Conservation (phyloP, 2,329 filamentous ascomycete species). For the Penicillium sclerotiorum region DNA sequence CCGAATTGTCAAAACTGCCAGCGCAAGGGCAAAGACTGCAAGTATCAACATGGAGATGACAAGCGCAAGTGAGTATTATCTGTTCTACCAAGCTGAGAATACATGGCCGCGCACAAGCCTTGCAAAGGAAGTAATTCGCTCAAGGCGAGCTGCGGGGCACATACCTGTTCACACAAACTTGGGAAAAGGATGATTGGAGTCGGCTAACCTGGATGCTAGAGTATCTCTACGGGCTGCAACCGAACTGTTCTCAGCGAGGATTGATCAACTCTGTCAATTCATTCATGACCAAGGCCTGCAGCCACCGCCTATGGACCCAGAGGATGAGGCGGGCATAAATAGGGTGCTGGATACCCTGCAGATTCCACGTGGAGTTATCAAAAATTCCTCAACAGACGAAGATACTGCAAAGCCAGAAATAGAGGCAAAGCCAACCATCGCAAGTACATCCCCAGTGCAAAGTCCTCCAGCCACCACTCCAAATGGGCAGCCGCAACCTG, state of each 20-base stretch:
- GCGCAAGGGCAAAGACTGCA: slow-evolving; percentile 42
- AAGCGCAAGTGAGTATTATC: slow-evolving; percentile 40
- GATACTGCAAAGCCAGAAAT: not conserved
- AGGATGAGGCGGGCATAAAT: slow-evolving; percentile 42
- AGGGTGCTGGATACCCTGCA: slow-evolving; percentile 42
- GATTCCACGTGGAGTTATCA: slow-evolving; percentile 30
- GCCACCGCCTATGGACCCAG: slow-evolving; percentile 42
- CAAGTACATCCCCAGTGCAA: slow-evolving; percentile 15
- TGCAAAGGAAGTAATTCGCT: no score
- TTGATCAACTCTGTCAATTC: slow-evolving; percentile 44
- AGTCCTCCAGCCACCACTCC: slow-evolving; percentile 15
- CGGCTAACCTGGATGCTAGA: slow-evolving; percentile 20
- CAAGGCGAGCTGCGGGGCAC: slow-evolving; percentile 3
- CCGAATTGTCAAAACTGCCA: slow-evolving; percentile 43
- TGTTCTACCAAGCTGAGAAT: no score
- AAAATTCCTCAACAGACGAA: slow-evolving; percentile 5
- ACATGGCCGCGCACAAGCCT: no score
- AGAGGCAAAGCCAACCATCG: not conserved
- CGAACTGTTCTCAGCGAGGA: slow-evolving; percentile 40
- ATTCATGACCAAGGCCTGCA: slow-evolving; percentile 46
- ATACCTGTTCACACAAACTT: not conserved
- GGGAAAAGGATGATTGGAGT: not conserved
- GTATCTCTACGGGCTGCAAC: slow-evolving; percentile 41
- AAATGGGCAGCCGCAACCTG: slow-evolving; percentile 11
- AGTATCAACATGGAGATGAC: slow-evolving; percentile 44